Evolutionary conservation across 2,329 filamentous ascomycete genomes (phyloP), one percentile per base, ranked within the genome.

Genomic region (Didymella glomerata): DNA sequence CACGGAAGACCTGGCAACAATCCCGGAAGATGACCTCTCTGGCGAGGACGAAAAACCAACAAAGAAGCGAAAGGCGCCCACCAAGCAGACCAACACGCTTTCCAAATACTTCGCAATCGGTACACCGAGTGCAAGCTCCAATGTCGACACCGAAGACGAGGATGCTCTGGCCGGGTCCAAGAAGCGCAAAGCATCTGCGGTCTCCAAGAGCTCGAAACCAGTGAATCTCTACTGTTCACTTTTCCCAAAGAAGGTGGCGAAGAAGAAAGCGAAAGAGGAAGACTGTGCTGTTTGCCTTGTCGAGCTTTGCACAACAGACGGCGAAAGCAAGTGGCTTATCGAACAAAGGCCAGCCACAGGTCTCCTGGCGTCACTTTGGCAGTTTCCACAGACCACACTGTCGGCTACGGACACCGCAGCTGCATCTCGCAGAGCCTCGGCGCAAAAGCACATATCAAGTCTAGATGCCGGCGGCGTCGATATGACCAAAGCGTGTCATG

Each of bases 271-370:
- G 2, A 64, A 68, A 6, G 74, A 77, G 41, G 69, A 76, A 54
- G 69, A 74, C 8, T 73, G 69, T 42, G 63, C 69, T 1, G 73
- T 77, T 2, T 77, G 75, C 44, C 61, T 77, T 8, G 54, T 77
- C 40, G 68, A 74, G 49, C 46, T 67, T 13, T 27, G 42, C 28
- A 22, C 46, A 6, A 25, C 56, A 13, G 51, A 63, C 13, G 61
- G 60, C 0, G 48, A 48, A 3, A 70, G 66, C 51, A 72, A 69
- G 45, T 77, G 70, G 69, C 62, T 77, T 2, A 76, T 77, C 28
- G 73, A 77, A 48, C 71, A 77, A 45, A 63, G 75, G 42, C 75
- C 75, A 13, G 70, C 69, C 9, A 76, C 41, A 65, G 69, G 69
- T 27, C 65, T 73, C 7, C 60, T 72, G 9, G 69, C 68, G 46